Base-by-base conservation (phyloP, 108 stramenopile species). In the Heterococcus sp. region DNA sequence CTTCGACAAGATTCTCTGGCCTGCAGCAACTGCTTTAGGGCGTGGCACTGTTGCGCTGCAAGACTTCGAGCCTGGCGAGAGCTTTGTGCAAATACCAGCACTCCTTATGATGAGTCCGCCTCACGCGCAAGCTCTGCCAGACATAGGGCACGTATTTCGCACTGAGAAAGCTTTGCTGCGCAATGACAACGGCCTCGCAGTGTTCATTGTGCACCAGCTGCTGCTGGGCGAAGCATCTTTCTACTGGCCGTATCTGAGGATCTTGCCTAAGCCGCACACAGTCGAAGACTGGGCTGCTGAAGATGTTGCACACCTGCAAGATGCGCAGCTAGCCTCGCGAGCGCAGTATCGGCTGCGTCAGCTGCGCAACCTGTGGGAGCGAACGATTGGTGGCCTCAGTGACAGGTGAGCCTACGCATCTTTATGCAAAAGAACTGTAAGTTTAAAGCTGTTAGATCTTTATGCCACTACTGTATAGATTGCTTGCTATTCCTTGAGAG, bases 151-250 rank as follows among this genome's bases (percentile, higher is more conserved):
- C 30, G 82, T 85, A 26, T 76, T 78, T 5, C 65, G 34, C 14
- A 46, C 78, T 5, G 77, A 85, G 39, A 2, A 37, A 35, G 32
- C 14, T 14, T 35, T 75, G 8, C 75, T 83, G 14, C 66, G 35
- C 37, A 85, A 78, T 46, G 90, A 90, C 82, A 38, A 80, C 46
- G 69, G 86, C 26, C 72, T 90, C 35, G 88, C 87, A 14, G 3
- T 89, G 3, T 89, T 74, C 37, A 29, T 90, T n/a, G 74, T 90
- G 87, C 76, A 87, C 63, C 89, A 90, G 37, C 40, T 66, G 8
- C 63, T 69, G 0, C 75, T 68, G 38, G 88, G 88, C 29, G 65
- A 88, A 28, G 40, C 32, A 3, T 86, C 85, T 27, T 90, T 90
- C 84, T 90, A 85, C 80, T 37, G 30, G 40, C 89, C 90, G 2